Evolutionary conservation across 352 stramenopile species (phyloP).

Genomic region (Phytopythium ostracodes): DNA sequence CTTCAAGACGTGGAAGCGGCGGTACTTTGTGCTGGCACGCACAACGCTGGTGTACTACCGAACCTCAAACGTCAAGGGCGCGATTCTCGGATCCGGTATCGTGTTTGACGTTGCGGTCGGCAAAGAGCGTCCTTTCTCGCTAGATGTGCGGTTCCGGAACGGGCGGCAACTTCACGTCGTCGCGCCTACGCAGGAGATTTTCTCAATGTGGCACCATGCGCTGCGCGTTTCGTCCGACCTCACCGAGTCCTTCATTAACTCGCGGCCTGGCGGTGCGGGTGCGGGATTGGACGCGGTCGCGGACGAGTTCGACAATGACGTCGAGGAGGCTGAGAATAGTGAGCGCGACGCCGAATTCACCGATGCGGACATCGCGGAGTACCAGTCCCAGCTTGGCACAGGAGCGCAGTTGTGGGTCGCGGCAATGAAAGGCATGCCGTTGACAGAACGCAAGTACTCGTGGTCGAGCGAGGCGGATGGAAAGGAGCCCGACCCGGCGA

Average conservation of each 20-base stretch:
- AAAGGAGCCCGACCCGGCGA: slow-evolving; percentile 15
- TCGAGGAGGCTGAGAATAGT: slow-evolving; percentile 20
- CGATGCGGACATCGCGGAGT: slow-evolving; percentile 23
- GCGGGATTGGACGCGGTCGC: slow-evolving; percentile 8
- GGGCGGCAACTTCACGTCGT: slow-evolving; percentile 62
- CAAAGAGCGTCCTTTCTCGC: slow-evolving; percentile 52
- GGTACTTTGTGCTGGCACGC: slow-evolving; percentile 69
- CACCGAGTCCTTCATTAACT: slow-evolving; percentile 42
- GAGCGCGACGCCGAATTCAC: slow-evolving; percentile 28
- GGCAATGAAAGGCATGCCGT: slow-evolving; percentile 41
- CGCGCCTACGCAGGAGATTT: slow-evolving; percentile 46
- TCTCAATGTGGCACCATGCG: slow-evolving; percentile 50
- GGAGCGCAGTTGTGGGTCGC: slow-evolving; percentile 48
- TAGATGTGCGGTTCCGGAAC: slow-evolving; percentile 75
- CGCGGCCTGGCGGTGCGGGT: background rate
- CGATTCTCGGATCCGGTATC: slow-evolving; percentile 53
- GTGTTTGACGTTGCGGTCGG: slow-evolving; percentile 62
- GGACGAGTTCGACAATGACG: slow-evolving; percentile 55
- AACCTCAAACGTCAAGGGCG: slow-evolving; percentile 20
- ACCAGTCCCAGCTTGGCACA: slow-evolving; percentile 25
- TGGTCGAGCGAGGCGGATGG: slow-evolving; percentile 20
- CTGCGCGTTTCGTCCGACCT: slow-evolving; percentile 54
- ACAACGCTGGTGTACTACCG: slow-evolving; percentile 59
- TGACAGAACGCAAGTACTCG: slow-evolving; percentile 21
- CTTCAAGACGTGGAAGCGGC: slow-evolving; percentile 84